phyloP scores from a whole-genome alignment of 2,329 filamentous ascomycete species.

The Penicillium sp. region DNA sequence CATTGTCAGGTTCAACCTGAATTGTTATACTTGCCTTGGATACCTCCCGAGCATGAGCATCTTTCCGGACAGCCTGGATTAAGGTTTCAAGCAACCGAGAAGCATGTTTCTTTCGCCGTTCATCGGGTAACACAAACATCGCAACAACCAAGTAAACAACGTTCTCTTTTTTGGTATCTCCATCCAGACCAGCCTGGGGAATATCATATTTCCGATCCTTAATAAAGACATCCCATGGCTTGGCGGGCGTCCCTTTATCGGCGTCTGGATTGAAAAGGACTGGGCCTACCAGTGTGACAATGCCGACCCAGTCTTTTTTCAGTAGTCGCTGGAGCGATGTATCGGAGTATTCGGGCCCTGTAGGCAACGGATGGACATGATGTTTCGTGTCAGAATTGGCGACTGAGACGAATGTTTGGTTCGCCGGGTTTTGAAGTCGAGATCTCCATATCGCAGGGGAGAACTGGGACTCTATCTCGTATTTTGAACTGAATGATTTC shows the following conservation, averaged over 20 bases:
- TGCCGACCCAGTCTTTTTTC: conserved; percentile 30
- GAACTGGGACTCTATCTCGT: conserved; percentile 29
- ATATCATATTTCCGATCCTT: conserved; percentile 4
- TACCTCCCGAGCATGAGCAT: conserved; percentile 7
- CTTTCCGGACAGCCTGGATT: conserved; percentile 8
- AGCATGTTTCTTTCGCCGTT: conserved; percentile 21
- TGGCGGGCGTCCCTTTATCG: not conserved
- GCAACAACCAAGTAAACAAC: conserved; percentile 25
- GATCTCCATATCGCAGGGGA: conserved; percentile 25
- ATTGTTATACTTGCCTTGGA: conserved; percentile 19
- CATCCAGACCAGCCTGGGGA: not conserved
- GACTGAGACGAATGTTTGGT: conserved; percentile 29
- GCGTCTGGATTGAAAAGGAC: conserved; percentile 5
- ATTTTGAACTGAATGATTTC: conserved; percentile 30
- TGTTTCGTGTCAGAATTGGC: not conserved
- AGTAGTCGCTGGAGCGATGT: conserved; percentile 9
- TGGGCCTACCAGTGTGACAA: conserved; percentile 29
- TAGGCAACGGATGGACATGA: not conserved
- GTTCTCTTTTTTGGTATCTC: conserved; percentile 10
- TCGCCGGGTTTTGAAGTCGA: conserved; percentile 27
- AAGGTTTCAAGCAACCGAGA: conserved; percentile 19
- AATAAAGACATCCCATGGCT: conserved; percentile 11
- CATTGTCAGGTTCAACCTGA: conserved; percentile 6
- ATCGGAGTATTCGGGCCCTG: not conserved
- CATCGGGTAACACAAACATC: conserved; percentile 28